phyloP scores from a whole-genome alignment of 2,329 filamentous ascomycete species.

The Aulographum hederae region DNA sequence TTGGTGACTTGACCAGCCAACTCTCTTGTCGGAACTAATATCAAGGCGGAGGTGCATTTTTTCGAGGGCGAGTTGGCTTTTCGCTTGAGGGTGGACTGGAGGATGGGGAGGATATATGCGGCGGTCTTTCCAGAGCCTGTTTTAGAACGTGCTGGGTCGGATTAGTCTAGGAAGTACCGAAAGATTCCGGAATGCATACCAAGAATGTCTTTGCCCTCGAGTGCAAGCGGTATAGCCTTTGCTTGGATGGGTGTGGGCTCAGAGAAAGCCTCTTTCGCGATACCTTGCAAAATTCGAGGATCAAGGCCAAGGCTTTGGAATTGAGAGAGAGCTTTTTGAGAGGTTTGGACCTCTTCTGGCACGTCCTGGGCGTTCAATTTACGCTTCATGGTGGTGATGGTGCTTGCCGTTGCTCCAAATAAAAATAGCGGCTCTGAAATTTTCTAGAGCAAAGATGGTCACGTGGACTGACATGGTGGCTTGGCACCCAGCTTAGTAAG shows the following conservation, averaged over 20 bases:
- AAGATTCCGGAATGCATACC: conserved; percentile 18
- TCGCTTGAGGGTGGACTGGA: conserved; percentile 64
- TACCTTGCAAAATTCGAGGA: conserved; percentile 65
- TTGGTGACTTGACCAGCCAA: conserved; percentile 82
- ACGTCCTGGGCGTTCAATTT: conserved; percentile 30
- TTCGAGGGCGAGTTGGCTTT: conserved; percentile 37
- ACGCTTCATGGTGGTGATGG: conserved; percentile 21
- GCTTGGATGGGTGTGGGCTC: conserved; percentile 79
- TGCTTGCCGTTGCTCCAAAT: neutral
- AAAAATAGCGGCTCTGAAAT: too few relatives aligned
- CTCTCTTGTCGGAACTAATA: conserved; percentile 87
- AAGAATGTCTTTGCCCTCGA: conserved; percentile 77
- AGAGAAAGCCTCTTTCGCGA: conserved; percentile 68
- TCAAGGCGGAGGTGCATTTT: conserved; percentile 51
- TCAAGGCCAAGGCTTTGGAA: conserved; percentile 73
- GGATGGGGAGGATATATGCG: conserved; percentile 81
- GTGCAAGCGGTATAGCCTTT: conserved; percentile 69
- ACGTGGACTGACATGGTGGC: too few relatives aligned
- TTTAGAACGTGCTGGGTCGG: conserved; percentile 56
- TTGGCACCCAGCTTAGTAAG: too few relatives aligned
- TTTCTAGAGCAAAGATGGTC: too few relatives aligned
- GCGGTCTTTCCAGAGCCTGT: conserved; percentile 95
- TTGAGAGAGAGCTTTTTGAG: conserved; percentile 15
- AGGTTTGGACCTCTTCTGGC: conserved; percentile 15
- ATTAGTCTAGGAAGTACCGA: conserved; percentile 6